A percentile compares a stretch with the other conserved stretches of the same genome.
phyloP scores from a whole-genome alignment of 495 filamentous ascomycete genomes.

The Tuber borchii region DNA sequence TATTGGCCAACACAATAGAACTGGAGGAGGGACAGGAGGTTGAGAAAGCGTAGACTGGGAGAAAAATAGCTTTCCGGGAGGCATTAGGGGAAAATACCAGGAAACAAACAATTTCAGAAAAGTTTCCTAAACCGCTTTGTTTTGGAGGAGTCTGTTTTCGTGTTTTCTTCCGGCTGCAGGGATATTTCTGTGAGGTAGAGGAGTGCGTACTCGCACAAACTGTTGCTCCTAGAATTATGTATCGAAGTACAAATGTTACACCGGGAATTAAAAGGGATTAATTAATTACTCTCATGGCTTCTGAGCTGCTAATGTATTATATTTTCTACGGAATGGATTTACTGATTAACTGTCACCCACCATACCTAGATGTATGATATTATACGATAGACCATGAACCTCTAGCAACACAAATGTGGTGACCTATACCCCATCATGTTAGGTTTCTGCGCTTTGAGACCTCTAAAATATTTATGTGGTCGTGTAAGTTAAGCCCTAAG shows the following conservation, averaged over 20 bases:
- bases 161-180: background rate
- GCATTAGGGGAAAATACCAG: background rate
- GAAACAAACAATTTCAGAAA: background rate
- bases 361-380: background rate
- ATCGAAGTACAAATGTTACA: background rate
- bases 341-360: background rate
- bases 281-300: background rate
- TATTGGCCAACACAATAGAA: constrained; percentile 27
- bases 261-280: background rate
- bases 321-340: background rate
- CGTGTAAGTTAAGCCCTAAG: background rate
- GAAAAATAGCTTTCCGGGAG: constrained; percentile 7
- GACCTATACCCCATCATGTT: background rate
- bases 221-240: background rate
- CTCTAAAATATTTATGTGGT: background rate
- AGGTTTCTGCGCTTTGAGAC: background rate
- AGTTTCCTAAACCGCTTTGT: background rate
- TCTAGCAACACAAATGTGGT: background rate
- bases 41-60: constrained; percentile 24
- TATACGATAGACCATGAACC: background rate
- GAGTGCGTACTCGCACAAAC: background rate
- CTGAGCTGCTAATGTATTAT: background rate
- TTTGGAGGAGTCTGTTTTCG: background rate
- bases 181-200: background rate
- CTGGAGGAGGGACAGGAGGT: constrained; percentile 15